A percentile compares a stretch with the other conserved stretches of the same genome.
These are phyloP conservation scores for Monosporozyma unispora DNA, from an alignment of 805 yeast genomes.

Conservation along the genomic window DNA sequence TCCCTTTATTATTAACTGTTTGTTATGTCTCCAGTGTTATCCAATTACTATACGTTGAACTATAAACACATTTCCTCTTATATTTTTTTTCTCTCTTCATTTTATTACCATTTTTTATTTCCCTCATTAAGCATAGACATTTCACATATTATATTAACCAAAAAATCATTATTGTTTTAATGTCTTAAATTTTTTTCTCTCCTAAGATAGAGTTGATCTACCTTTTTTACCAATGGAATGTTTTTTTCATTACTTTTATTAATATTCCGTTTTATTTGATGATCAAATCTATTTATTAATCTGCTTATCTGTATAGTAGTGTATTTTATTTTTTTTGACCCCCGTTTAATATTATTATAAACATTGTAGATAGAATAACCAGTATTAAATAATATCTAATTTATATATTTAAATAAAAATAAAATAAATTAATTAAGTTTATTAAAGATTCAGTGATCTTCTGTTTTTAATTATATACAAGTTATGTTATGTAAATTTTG, in stretches of 20 bases:
- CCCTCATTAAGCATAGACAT: constrained; percentile 2
- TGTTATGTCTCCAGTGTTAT: constrained; percentile 1
- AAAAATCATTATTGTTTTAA: neutral
- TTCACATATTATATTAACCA: neutral
- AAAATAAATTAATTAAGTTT: neutral
- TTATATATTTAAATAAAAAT: neutral
- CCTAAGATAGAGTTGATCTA: constrained; percentile 1
- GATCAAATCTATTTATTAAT: constrained; percentile 1
- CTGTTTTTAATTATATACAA: neutral
- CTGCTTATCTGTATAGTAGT: constrained; percentile 1
- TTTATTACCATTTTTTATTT: constrained; percentile 1
- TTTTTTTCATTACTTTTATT: neutral
- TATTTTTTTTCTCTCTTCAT: neutral
- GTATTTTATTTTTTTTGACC: neutral
- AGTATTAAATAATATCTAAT: constrained; percentile 2
- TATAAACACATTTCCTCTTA: neutral
- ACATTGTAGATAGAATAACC: constrained; percentile 15
- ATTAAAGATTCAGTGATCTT: neutral
- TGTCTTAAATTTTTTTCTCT: neutral
- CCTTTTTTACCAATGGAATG: neutral
- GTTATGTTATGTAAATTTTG: neutral
- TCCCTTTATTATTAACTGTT: constrained; percentile 1
- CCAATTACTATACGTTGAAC: neutral
- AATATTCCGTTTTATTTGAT: constrained; percentile 1
- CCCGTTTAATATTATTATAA: constrained; percentile 6